Conservation (phyloP, 129 eudicot species). For the Lonicera japonica region DNA sequence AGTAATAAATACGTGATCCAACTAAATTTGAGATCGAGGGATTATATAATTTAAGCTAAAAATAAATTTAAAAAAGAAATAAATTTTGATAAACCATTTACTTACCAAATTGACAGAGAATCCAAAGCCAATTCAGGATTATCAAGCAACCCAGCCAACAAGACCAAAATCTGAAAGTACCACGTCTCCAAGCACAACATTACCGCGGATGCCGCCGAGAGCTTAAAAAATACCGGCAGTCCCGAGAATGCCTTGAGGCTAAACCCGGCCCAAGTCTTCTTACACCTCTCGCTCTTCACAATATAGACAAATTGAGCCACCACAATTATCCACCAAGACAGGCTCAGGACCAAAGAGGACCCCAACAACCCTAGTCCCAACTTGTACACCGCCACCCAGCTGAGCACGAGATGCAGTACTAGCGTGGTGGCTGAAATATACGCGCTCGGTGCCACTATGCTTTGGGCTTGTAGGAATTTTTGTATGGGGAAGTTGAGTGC, state of each 20-base stretch:
- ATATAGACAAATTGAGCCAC: slow-evolving; percentile 20
- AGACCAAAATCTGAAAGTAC: slow-evolving; percentile 22
- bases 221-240: slow-evolving; percentile 12
- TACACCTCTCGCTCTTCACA: slow-evolving; percentile 10
- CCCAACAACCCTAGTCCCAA: slow-evolving; percentile 17
- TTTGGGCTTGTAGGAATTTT: slow-evolving; percentile 22
- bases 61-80: too few species aligned
- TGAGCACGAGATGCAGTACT: slow-evolving; percentile 7
- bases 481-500: slow-evolving; percentile 18
- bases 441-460: slow-evolving; percentile 21
- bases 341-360: slow-evolving; percentile 17
- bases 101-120: slow-evolving; percentile 22
- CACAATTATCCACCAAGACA: slow-evolving; percentile 30
- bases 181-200: slow-evolving; percentile 27
- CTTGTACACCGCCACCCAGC: slow-evolving; percentile 12
- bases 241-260: slow-evolving; percentile 17
- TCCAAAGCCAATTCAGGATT: slow-evolving; percentile 22
- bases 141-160: slow-evolving; percentile 19
- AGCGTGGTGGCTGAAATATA: slow-evolving; percentile 16
- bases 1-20: too few species aligned
- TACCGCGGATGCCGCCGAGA: slow-evolving; percentile 22
- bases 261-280: slow-evolving; percentile 18
- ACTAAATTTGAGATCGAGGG: too few species aligned
- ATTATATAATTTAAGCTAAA: too few species aligned
- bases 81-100: too few species aligned